Conservation (phyloP, 495 filamentous ascomycete genomes). For the Tricharina praecox region DNA sequence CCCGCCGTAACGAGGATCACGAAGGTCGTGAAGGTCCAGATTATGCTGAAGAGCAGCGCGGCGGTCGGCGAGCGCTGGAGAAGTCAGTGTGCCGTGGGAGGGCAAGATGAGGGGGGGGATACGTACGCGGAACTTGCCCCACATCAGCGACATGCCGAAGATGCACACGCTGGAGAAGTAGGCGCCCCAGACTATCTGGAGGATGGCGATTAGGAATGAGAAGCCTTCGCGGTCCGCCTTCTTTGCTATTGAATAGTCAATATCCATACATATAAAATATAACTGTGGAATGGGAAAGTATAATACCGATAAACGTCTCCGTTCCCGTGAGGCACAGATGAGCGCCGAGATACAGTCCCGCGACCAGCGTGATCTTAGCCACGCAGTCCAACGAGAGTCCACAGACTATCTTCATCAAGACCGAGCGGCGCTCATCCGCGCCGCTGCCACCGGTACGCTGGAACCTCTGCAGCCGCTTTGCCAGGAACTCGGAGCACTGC, state of each 20-base stretch:
- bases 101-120: too few species aligned
- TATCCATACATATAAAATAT: neutral
- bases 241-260: neutral
- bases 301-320: neutral
- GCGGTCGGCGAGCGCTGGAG: conserved; percentile 17
- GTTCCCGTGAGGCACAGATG: neutral
- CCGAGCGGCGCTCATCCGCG: too few species aligned
- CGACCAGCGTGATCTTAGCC: conserved; percentile 13
- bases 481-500: neutral
- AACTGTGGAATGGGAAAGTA: too few species aligned
- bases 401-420: conserved; percentile 8
- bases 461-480: too few species aligned
- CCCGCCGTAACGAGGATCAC: conserved; percentile 10
- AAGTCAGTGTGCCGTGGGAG: too few species aligned
- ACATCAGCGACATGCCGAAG: conserved; percentile 23
- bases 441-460: too few species aligned
- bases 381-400: conserved; percentile 14
- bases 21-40: conserved; percentile 15
- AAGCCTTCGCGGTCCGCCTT: neutral
- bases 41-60: conserved; percentile 19
- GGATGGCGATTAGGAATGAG: conserved; percentile 8
- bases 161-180: conserved; percentile 16
- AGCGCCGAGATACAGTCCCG: conserved; percentile 6
- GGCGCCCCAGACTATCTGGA: conserved; percentile 15
- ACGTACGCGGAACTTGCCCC: conserved; percentile 24